phyloP scores from a whole-genome alignment of 108 stramenopile species.

The Fistulifera pelliculosa region DNA sequence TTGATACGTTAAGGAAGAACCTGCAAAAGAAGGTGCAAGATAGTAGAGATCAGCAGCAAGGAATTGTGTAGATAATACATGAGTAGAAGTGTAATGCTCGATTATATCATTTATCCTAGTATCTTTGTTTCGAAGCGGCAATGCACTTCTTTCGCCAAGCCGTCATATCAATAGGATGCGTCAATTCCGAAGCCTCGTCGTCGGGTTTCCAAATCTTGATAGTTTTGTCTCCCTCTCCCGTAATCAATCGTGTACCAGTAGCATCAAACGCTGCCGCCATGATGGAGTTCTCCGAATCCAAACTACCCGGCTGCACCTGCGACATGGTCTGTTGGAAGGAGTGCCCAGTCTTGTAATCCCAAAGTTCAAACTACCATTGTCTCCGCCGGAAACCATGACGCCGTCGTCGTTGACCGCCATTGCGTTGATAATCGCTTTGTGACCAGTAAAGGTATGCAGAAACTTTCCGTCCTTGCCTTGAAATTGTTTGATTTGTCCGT shows the following conservation, averaged over 20 bases:
- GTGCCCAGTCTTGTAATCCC: constrained; percentile 97
- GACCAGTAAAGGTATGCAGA: constrained; percentile 86
- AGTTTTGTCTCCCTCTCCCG: constrained; percentile 98
- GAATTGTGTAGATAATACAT: too few species aligned
- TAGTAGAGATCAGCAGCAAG: too few species aligned
- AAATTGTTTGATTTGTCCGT: constrained; percentile 93
- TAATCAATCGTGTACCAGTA: constrained; percentile 95
- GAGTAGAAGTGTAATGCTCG: too few species aligned
- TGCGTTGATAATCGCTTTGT: constrained; percentile 92
- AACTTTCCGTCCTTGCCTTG: constrained; percentile 88
- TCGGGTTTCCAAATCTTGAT: constrained; percentile 99
- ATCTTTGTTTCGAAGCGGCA: constrained; percentile 69
- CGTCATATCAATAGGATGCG: constrained; percentile 94
- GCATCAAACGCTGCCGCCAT: constrained; percentile 89
- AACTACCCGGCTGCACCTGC: constrained; percentile 93
- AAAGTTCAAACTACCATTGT: constrained; percentile 95
- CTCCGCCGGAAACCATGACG: constrained; percentile 92
- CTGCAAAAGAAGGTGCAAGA: constrained; percentile 1
- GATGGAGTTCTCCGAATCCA: constrained; percentile 97
- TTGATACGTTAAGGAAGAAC: constrained; percentile 26
- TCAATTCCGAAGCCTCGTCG: constrained; percentile 79
- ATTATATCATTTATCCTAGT: constrained; percentile 14
- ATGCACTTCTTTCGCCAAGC: constrained; percentile 90
- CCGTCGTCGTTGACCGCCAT: constrained; percentile 94
- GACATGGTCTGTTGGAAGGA: constrained; percentile 84